Base-by-base conservation (phyloP, 176 grass and related monocot genomes). In the Chloris gayana region DNA sequence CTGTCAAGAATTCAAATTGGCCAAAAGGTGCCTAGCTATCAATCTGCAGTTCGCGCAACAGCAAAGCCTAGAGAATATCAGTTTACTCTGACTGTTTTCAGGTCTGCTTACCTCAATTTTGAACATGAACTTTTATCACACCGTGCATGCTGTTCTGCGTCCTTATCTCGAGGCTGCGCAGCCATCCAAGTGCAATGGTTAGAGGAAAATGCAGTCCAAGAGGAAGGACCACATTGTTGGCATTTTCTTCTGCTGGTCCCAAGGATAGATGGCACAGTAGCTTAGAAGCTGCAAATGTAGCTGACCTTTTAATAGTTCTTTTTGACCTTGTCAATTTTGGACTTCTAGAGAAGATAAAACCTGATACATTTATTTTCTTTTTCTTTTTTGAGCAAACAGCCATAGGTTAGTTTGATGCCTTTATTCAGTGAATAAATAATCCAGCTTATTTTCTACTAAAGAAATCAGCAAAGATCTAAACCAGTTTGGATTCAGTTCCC, bases 311-410 rank as follows among this genome's bases (percentile, higher is more conserved):
- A 72, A 89, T 19, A 82, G 78, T 67, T 72, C 7, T 32, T 59
- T 62, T 82, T 73, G 83, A 89, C 73, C 17, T 60, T 49, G 45
- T 85, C 58, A 67, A 69, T 73, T 77, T 82, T 82, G 45, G n/a
- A 73, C 67, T 21, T 19, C 27, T 2, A 45, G 26, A 42, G 61
- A 74, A 69, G 5, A 69, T 62, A 72, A 9, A 54, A n/a, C 21
- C 21, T 57, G 18, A 53, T 53, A 53, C 1, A 3, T 53, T 22
- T 1, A 4, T 19, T 19, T 53, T 53, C 14, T 47, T 49, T 49
- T 49, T 49, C n/a, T n/a, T n/a, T n/a, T n/a, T n/a, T n/a, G n/a
- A n/a, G n/a, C 12, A 38, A 46, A 19, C 35, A 26, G 14, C 26
- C 49, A 9, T 35, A 76, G 29, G 26, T n/a, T 39, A 62, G 15